Evolutionary conservation across 352 stramenopile species (phyloP).

Genomic region (Discostella stelligera): DNA sequence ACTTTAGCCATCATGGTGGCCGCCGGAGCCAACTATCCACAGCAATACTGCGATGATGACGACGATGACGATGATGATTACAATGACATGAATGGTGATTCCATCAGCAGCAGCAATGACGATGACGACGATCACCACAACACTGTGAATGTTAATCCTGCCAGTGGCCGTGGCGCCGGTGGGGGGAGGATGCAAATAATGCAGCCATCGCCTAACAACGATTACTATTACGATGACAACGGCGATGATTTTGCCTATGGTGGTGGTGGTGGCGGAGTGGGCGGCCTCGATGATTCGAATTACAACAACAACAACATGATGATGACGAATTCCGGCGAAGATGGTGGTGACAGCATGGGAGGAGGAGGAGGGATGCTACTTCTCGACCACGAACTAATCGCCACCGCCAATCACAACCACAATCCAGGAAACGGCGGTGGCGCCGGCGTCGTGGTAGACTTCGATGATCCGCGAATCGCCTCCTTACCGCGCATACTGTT

Average conservation of each 20-base stretch:
- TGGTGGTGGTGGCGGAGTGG: background rate
- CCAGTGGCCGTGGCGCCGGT: background rate
- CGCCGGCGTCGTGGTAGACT: slow-evolving; percentile 31
- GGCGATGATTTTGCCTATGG: background rate
- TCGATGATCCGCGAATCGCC: slow-evolving; percentile 71
- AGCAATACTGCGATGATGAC: slow-evolving; percentile 30
- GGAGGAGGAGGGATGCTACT: background rate
- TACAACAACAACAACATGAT: slow-evolving; percentile 6
- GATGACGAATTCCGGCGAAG: background rate
- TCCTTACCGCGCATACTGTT: slow-evolving; percentile 92
- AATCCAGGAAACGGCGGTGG: background rate
- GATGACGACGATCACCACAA: background rate
- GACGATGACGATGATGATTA: slow-evolving; percentile 27
- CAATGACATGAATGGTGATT: slow-evolving; percentile 30
- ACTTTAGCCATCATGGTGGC: slow-evolving; percentile 5
- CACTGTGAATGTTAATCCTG: background rate
- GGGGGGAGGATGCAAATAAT: no score
- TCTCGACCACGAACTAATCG: background rate
- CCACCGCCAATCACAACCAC: slow-evolving; percentile 9
- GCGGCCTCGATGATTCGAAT: background rate
- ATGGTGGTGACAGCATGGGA: no score
- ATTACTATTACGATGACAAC: background rate
- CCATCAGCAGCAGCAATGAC: slow-evolving; percentile 22
- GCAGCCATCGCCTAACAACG: slow-evolving; percentile 7
- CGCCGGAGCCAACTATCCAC: background rate